Evolutionary conservation across 179 eudicot species (phyloP).

Genomic region (Gypsophila paniculata): DNA sequence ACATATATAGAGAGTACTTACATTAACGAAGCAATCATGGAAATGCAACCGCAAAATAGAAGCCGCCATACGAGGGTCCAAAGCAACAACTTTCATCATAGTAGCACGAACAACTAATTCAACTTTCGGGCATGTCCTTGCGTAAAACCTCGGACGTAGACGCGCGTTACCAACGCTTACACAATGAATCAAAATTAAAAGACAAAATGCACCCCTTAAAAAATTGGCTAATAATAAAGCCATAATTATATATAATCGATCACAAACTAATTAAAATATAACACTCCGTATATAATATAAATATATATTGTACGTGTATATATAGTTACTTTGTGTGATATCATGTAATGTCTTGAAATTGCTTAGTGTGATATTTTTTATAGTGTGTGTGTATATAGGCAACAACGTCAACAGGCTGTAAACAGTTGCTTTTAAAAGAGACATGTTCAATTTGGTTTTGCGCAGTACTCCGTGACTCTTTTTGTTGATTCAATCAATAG

Average conservation of each 20-base stretch:
- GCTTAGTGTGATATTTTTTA: not conserved
- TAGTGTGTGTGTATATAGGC: not conserved
- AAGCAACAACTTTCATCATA: constrained; percentile 28
- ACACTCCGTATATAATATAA: no score
- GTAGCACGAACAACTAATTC: constrained; percentile 21
- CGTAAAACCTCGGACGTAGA: constrained; percentile 29
- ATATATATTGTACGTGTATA: no score
- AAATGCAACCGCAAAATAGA: constrained; percentile 40
- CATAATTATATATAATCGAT: not conserved
- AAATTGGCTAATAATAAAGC: not conserved
- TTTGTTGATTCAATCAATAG: constrained; percentile 1
- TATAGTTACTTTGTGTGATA: no score
- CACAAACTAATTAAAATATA: no score
- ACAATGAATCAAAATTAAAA: not conserved
- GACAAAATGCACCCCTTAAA: not conserved
- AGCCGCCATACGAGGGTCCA: constrained; percentile 38
- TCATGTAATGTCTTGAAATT: no score
- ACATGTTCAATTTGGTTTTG: not conserved
- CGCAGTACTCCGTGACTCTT: constrained; percentile 13
- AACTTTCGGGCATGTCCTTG: constrained; percentile 30
- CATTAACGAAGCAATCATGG: constrained; percentile 49
- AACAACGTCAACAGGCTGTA: constrained; percentile 12
- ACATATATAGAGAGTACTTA: constrained; percentile 8
- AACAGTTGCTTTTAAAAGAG: constrained; percentile 16
- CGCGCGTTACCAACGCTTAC: constrained; percentile 18